Conservation (phyloP, 2,329 filamentous ascomycete genomes). For the Fusarium nelsonii region DNA sequence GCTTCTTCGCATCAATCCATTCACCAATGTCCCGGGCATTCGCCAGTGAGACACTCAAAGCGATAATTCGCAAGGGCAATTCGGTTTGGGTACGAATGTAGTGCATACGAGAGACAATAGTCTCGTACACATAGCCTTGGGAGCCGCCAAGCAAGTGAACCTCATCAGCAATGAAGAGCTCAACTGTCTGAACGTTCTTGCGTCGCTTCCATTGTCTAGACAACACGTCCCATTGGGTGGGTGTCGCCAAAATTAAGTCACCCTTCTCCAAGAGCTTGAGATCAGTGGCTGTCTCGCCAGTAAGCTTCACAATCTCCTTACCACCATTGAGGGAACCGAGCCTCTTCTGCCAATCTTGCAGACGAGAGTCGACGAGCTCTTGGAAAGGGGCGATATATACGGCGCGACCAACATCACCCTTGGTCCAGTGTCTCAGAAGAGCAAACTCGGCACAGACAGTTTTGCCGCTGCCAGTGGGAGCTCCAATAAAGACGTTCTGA, state of each 20-base stretch:
- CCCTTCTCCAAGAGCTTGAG: slow-evolving; percentile 88
- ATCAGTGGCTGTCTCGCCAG: slow-evolving; percentile 91
- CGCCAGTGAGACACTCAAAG: slow-evolving; percentile 89
- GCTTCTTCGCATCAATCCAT: slow-evolving; percentile 98
- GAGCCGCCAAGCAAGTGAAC: slow-evolving; percentile 91
- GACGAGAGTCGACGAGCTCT: slow-evolving; percentile 85
- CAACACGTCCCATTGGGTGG: slow-evolving; percentile 93
- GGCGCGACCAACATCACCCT: slow-evolving; percentile 71
- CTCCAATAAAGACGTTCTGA: slow-evolving; percentile 92
- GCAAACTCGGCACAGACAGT: slow-evolving; percentile 97
- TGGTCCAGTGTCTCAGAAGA: slow-evolving; percentile 85
- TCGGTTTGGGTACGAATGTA: slow-evolving; percentile 92
- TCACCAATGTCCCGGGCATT: slow-evolving; percentile 95
- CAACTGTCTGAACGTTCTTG: slow-evolving; percentile 92
- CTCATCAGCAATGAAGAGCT: slow-evolving; percentile 94
- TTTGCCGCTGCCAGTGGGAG: slow-evolving; percentile 96
- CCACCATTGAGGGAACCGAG: slow-evolving; percentile 80
- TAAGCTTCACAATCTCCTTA: slow-evolving; percentile 92
- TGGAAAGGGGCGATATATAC: slow-evolving; percentile 97
- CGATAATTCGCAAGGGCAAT: slow-evolving; percentile 86
- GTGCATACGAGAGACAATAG: slow-evolving; percentile 97
- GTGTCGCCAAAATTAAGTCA: slow-evolving; percentile 92
- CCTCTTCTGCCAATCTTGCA: slow-evolving; percentile 87
- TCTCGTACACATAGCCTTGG: slow-evolving; percentile 91
- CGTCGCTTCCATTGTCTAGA: slow-evolving; percentile 96